phyloP scores from a whole-genome alignment of 179 eudicot genomes.

The Silene vulgaris region DNA sequence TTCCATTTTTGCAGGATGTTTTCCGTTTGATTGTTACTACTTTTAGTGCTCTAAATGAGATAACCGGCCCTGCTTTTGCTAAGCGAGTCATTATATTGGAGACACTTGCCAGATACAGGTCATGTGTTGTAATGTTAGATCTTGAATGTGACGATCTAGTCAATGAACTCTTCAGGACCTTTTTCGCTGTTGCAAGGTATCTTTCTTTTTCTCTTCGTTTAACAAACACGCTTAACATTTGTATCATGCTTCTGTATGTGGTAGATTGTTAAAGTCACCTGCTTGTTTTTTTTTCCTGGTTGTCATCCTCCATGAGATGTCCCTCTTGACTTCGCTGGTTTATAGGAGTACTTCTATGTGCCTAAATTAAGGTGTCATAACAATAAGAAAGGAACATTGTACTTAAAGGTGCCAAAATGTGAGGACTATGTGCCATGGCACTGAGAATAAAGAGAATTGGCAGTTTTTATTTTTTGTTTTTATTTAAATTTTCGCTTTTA shows the following conservation, averaged over 20 bases:
- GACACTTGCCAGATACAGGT: conserved; percentile 89
- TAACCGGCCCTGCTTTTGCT: conserved; percentile 66
- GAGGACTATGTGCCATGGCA: background rate
- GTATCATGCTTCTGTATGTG: background rate
- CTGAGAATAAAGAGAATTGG: background rate
- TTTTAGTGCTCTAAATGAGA: conserved; percentile 70
- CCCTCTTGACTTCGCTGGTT: background rate
- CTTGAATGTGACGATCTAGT: conserved; percentile 93
- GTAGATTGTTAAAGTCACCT: conserved; percentile 6
- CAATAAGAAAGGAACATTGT: background rate
- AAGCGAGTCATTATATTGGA: conserved; percentile 89
- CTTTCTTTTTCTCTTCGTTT: conserved; percentile 12
- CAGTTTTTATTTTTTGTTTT: background rate
- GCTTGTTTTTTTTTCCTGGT: background rate
- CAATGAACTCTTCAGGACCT: conserved; percentile 73
- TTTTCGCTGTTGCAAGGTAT: conserved; percentile 79
- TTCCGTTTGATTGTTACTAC: conserved; percentile 79
- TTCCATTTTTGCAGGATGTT: conserved; percentile 51
- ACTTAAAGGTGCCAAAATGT: background rate
- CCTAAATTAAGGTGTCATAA: conserved; percentile 7
- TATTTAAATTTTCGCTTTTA: background rate
- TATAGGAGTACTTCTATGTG: conserved; percentile 4
- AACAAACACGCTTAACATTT: background rate
- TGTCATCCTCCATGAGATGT: background rate
- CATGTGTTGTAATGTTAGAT: conserved; percentile 97